Percentiles rank a stretch among this genome's conserved stretches.
phyloP scores from a whole-genome alignment of 1,139 yeast species.

The Suhomyces bolitotheri region DNA sequence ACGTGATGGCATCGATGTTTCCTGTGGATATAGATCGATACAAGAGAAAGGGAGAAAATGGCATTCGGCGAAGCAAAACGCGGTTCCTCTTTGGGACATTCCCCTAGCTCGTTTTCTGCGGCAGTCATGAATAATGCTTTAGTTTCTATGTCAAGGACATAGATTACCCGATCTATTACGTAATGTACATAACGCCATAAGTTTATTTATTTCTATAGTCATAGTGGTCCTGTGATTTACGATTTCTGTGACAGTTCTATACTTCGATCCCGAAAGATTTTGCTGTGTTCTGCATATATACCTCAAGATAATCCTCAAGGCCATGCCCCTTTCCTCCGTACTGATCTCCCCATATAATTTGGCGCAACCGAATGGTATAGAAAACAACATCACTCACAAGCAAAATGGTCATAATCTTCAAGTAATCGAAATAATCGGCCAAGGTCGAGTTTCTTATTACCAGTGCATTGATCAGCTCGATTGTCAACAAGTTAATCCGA shows the following conservation, averaged over 20 bases:
- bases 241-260: no score
- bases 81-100: no score
- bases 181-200: no score
- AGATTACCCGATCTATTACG: no score
- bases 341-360: constrained; percentile 33
- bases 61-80: no score
- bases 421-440: constrained; percentile 25
- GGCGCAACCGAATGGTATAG: constrained; percentile 40
- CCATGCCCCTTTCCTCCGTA: constrained; percentile 40
- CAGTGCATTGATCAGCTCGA: constrained; percentile 46
- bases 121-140: no score
- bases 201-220: no score
- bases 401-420: constrained; percentile 39
- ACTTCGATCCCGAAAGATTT: constrained; percentile 37
- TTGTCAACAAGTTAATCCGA: constrained; percentile 61
- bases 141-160: no score
- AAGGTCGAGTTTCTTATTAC: constrained; percentile 17
- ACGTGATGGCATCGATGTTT: no score
- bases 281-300: constrained; percentile 44
- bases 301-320: constrained; percentile 49
- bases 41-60: neutral
- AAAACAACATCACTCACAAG: constrained; percentile 47
- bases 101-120: no score
- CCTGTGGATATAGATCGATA: neutral
- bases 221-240: no score